These are phyloP conservation scores for Diplotaxis tenuifolia DNA, from an alignment of 345 rosid genomes.

Conservation along the genomic window DNA sequence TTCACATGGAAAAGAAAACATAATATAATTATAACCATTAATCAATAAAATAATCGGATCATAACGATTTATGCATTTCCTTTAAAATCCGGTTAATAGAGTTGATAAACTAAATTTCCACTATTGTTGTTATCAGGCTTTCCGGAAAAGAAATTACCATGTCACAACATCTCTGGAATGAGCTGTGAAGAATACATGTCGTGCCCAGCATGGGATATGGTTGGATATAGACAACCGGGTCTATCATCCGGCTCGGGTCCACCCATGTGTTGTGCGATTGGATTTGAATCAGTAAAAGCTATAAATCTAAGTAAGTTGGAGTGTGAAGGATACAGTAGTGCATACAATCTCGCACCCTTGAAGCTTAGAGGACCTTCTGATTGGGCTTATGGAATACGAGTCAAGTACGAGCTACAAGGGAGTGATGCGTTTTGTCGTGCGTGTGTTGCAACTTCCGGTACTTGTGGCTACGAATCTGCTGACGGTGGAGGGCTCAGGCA, in stretches of 20 bases:
- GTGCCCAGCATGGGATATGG: constrained; percentile 69
- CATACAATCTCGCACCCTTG: constrained; percentile 69
- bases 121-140: constrained; percentile 53
- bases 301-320: constrained; percentile 65
- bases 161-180: constrained; percentile 86
- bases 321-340: constrained; percentile 89
- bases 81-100: not conserved
- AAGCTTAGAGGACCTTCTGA: constrained; percentile 47
- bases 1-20: no score
- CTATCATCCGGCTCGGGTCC: constrained; percentile 43
- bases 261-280: constrained; percentile 75
- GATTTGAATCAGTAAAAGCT: constrained; percentile 68
- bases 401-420: constrained; percentile 70
- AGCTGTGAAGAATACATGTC: constrained; percentile 80
- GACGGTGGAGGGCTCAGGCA: constrained; percentile 61
- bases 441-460: constrained; percentile 82
- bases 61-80: not conserved
- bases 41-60: not conserved
- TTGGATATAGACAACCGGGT: constrained; percentile 43
- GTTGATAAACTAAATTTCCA: not conserved
- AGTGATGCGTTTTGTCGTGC: constrained; percentile 69
- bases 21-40: not conserved
- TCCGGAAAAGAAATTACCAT: constrained; percentile 75
- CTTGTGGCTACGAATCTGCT: constrained; percentile 63
- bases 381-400: constrained; percentile 82